A percentile compares a stretch with the other conserved stretches of the same genome.
These are phyloP conservation scores for Lachnellula suecica DNA, from an alignment of 2,329 filamentous ascomycete species.

Conservation along the genomic window DNA sequence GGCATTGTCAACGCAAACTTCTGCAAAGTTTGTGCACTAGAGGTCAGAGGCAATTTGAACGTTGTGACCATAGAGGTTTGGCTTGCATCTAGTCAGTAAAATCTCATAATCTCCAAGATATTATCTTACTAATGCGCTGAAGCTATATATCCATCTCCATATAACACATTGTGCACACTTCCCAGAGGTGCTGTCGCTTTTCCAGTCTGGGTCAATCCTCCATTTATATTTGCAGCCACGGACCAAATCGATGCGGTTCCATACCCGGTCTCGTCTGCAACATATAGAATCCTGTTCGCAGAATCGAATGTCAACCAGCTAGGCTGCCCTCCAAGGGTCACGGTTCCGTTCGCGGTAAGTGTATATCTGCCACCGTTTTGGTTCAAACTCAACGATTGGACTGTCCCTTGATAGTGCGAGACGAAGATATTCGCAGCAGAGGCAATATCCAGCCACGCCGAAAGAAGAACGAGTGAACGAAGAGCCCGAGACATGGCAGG, in stretches of 20 bases:
- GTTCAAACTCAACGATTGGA: conserved; percentile 39
- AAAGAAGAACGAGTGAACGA: conserved; percentile 1
- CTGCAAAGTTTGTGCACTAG: no score
- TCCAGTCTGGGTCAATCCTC: conserved; percentile 36
- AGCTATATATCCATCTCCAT: conserved; percentile 22
- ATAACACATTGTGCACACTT: conserved; percentile 23
- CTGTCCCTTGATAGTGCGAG: conserved; percentile 42
- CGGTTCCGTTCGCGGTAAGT: conserved; percentile 24
- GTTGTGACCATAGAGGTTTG: conserved; percentile 22
- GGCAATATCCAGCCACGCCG: conserved; percentile 8
- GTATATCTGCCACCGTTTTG: conserved; percentile 10
- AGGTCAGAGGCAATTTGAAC: conserved; percentile 21
- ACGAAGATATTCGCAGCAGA: conserved; percentile 19
- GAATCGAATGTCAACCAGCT: conserved; percentile 46
- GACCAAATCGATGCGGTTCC: conserved; percentile 34
- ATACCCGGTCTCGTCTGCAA: conserved; percentile 42
- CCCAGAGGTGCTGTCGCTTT: conserved; percentile 22
- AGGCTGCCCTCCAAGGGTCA: conserved; percentile 37
- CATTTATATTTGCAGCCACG: conserved; percentile 38
- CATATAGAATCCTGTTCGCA: conserved; percentile 39
- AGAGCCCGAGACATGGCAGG: conserved; percentile 4
- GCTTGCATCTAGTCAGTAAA: conserved; percentile 11
- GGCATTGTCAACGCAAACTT: conserved; percentile 40
- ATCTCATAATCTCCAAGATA: neutral
- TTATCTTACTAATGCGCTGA: conserved; percentile 25